A percentile compares a stretch with the other conserved stretches of the same genome.
phyloP scores from a whole-genome alignment of 2,329 filamentous ascomycete genomes.

The Fusarium oligoseptatum region DNA sequence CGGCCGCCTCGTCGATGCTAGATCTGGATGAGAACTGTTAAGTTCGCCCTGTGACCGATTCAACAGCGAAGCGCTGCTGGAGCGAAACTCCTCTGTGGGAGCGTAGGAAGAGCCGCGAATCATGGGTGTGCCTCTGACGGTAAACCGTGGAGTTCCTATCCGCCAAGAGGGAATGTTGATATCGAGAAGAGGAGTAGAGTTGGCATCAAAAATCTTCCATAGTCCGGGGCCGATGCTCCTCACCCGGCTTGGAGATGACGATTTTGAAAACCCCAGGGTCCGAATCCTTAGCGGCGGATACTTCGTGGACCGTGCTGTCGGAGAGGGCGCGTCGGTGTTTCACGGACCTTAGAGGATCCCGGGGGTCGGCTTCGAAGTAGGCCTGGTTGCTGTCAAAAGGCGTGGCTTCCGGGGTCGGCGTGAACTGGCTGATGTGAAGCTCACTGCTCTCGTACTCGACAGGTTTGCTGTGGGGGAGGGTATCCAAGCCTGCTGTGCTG shows the following conservation, averaged over 20 bases:
- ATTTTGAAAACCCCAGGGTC: conserved; percentile 82
- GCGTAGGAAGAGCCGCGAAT: conserved; percentile 86
- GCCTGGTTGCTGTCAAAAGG: conserved; percentile 53
- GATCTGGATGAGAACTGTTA: conserved; percentile 42
- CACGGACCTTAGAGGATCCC: conserved; percentile 42
- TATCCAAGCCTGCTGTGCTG: conserved; percentile 68
- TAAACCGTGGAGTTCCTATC: conserved; percentile 86
- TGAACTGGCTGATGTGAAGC: conserved; percentile 56
- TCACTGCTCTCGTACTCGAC: conserved; percentile 45
- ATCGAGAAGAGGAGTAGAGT: conserved; percentile 70
- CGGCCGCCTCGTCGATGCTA: conserved; percentile 51
- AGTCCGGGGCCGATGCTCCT: conserved; percentile 71
- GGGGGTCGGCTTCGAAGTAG: conserved; percentile 46
- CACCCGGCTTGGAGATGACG: conserved; percentile 79
- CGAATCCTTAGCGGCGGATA: conserved; percentile 63
- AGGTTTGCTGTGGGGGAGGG: conserved; percentile 51
- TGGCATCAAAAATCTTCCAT: conserved; percentile 67
- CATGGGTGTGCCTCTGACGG: conserved; percentile 78
- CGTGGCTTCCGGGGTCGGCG: conserved; percentile 56
- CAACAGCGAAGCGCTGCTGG: conserved; percentile 69
- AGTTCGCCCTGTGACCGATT: conserved; percentile 52
- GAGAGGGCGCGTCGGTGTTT: conserved; percentile 76
- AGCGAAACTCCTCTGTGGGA: conserved; percentile 78
- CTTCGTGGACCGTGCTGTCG: conserved; percentile 81
- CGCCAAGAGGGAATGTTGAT: conserved; percentile 87